Evolutionary conservation across 495 filamentous ascomycete species (phyloP), one percentile per base, ranked within the genome.

Genomic region (Xylaria telfairii): DNA sequence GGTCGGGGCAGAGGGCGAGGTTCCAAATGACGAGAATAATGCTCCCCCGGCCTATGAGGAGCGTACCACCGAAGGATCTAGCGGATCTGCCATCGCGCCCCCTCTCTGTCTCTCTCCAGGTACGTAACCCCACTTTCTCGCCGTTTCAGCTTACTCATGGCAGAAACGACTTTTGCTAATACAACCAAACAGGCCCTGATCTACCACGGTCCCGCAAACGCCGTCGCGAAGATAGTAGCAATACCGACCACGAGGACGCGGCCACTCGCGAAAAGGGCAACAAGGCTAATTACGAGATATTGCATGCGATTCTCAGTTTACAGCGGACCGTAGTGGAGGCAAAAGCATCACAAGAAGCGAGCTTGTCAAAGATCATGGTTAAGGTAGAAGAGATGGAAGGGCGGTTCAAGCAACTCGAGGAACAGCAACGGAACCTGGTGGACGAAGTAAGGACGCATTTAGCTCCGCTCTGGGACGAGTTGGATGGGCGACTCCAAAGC

Each of bases 321-420:
- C 64, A 66, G 28, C 44, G 21, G 4, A 54, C 47, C 41, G 34
- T 54, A 26, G 30, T 54, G 19, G 30, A 41, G 30, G n/a, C 32
- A n/a, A 66, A 41, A 30, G 32, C 21, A 0, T 30, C 34, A 21
- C 19, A 54, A 26, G 64, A 66, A 34, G 47, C 32, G 2, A 54
- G 32, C 21, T 9, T 65, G 5, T 13, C 42, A 5, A 39, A 53
- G 12, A 39, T 65, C 0, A 51, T 65, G 63, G 4, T 32, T 1
- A 66, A 66, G n/a, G 24, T 66, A 26, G 64, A 66, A 51, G 47
- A 51, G 10, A 53, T 66, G 4, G 63, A 66, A 54, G 63, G n/a
- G 12, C 63, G 63, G 21, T 66, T 66, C 32, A 53, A 66, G 47
- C 9, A 42, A 24, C 47, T 66, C 2, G 64, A 66, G 34, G 32